Evolutionary conservation across 768 basidiomycete species (phyloP).

Genomic region (Lactarius quietus): DNA sequence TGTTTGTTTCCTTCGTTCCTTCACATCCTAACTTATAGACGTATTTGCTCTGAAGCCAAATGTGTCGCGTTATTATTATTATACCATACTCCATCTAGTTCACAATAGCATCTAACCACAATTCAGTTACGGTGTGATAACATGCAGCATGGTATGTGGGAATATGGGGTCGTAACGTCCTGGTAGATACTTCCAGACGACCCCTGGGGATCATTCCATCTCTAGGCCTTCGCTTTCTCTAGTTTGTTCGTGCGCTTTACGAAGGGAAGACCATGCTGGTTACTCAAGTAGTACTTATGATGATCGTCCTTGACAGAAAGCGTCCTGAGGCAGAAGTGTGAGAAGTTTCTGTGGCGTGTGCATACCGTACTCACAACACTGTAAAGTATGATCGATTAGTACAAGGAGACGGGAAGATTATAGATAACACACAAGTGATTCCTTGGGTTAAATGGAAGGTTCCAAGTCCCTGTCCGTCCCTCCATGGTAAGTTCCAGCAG

Average conservation of each 20-base stretch:
- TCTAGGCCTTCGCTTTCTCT: background rate
- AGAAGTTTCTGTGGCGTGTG: background rate
- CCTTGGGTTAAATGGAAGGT: conserved; percentile 36
- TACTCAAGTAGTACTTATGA: conserved; percentile 44
- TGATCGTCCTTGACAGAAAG: conserved; percentile 60
- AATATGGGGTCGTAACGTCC: background rate
- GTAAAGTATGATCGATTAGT: background rate
- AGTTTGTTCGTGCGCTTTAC: conserved; percentile 7
- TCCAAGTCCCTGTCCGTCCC: conserved; percentile 28
- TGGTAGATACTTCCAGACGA: background rate
- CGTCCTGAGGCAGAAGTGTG: conserved; percentile 36
- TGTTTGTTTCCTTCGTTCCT: background rate
- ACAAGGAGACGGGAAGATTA: background rate
- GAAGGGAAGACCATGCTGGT: conserved; percentile 46
- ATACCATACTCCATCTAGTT: background rate
- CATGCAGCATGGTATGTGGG: background rate
- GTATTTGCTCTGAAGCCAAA: background rate
- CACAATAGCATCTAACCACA: background rate
- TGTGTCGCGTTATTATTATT: background rate
- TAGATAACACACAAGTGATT: conserved; percentile 32
- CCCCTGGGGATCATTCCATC: background rate
- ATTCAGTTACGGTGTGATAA: background rate
- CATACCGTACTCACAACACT: conserved; percentile 29
- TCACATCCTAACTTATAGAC: background rate
- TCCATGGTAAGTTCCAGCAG: conserved; percentile 14